Base-by-base conservation (phyloP, 1,139 yeast genomes). In the Diutina pseudorugosa region DNA sequence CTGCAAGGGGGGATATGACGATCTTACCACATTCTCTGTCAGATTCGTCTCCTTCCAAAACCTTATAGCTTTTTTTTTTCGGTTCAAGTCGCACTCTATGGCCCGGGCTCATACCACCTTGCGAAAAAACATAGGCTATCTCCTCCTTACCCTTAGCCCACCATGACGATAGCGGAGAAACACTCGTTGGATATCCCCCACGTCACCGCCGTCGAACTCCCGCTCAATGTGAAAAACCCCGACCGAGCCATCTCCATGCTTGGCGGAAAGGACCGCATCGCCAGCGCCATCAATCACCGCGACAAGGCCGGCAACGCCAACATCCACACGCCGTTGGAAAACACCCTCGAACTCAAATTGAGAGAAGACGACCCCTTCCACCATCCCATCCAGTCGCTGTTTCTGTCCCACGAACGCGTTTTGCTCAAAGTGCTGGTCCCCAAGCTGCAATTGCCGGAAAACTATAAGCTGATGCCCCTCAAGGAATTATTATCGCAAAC, bases 141-240 rank as follows among this genome's bases (percentile, higher is more conserved):
- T n/a, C n/a, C n/a, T n/a, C n/a, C n/a, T n/a, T n/a, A n/a, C n/a
- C n/a, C n/a, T n/a, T n/a, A n/a, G n/a, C n/a, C 42, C 23, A 25
- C 21, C 21, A 45, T 45, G 49, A 20, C 41, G 36, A 16, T 45
- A n/a, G 49, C 49, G 11, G 49, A 76, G 43, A 74, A 73, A 53
- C 76, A 75, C 59, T 76, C 86, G 12, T 66, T 85, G 64, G 93
- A 85, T 60, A 74, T 85, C 3, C 94, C 95, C n/a, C 84, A 83
- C 60, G 79, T 82, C 41, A 71, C 86, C 11, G 78, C 89, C 3
- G 76, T 93, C 25, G 98, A 93, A 63, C 75, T 86, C 56, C 98
- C 98, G 0, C 71, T 89, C 42, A 73, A 76, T 23, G 93, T 93
- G 12, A 72, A 75, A 47, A 79, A 89, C 62, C 67, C 75, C 1